These are phyloP conservation scores for Cryptococcus neoformans DNA, from an alignment of 1,284 basidiomycete genomes.

Conservation along the genomic window DNA sequence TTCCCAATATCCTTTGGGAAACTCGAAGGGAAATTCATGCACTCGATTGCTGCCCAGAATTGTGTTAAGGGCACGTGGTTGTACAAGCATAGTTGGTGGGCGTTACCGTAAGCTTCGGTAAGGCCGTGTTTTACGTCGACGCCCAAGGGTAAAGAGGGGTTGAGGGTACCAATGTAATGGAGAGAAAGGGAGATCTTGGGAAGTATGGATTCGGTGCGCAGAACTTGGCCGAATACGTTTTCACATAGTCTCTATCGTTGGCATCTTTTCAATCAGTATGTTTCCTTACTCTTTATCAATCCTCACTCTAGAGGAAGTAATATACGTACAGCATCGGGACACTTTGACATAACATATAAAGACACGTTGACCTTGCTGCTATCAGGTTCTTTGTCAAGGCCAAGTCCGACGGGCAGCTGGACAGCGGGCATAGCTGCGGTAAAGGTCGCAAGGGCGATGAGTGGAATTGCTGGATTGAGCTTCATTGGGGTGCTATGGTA, in stretches of 20 bases:
- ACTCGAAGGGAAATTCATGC: constrained; percentile 68
- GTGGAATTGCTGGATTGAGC: not conserved
- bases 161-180: constrained; percentile 69
- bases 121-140: constrained; percentile 73
- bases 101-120: constrained; percentile 72
- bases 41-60: constrained; percentile 70
- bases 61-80: constrained; percentile 11
- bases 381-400: not conserved
- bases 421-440: not conserved
- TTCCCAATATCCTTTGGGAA: constrained; percentile 59
- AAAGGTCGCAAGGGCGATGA: not conserved
- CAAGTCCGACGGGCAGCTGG: not conserved
- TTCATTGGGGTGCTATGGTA: no score
- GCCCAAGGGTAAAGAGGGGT: constrained; percentile 63
- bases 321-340: constrained; percentile 47
- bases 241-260: constrained; percentile 58
- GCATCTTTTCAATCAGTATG: no score
- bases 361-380: constrained; percentile 37
- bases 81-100: constrained; percentile 75
- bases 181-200: constrained; percentile 67
- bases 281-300: no score
- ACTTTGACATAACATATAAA: constrained; percentile 48
- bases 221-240: constrained; percentile 65
- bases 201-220: constrained; percentile 55
- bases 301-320: not conserved